These are phyloP conservation scores for Primulina tabacum DNA, from an alignment of 257 asterid genomes.

Conservation along the genomic window DNA sequence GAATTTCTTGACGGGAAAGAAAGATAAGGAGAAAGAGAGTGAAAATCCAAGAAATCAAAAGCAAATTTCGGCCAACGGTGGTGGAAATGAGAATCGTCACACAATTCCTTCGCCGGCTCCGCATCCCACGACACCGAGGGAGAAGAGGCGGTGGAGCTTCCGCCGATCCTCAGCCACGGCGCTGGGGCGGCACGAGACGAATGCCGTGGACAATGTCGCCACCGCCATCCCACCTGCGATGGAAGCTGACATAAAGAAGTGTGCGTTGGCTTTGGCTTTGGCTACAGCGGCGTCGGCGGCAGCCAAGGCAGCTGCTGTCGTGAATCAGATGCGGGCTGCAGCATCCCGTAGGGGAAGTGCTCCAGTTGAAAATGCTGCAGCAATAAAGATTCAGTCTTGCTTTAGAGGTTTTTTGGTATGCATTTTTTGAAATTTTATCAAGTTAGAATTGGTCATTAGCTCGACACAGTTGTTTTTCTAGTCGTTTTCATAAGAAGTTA, in stretches of 20 bases:
- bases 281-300: conserved; percentile 69
- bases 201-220: conserved; percentile 22
- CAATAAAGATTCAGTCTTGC: conserved; percentile 67
- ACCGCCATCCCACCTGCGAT: conserved; percentile 17
- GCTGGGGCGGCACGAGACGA: conserved; percentile 39
- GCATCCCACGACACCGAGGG: conserved; percentile 60
- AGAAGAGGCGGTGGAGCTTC: conserved; percentile 91
- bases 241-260: conserved; percentile 49
- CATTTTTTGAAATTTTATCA: neutral
- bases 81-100: conserved; percentile 30
- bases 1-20: conserved; percentile 70
- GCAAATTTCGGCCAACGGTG: conserved; percentile 17
- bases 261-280: conserved; percentile 54
- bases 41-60: conserved; percentile 7
- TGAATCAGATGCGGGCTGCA: conserved; percentile 47
- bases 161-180: conserved; percentile 82
- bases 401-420: conserved; percentile 78
- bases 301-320: conserved; percentile 69
- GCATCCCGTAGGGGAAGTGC: conserved; percentile 30
- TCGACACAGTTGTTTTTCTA: neutral
- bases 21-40: conserved; percentile 42
- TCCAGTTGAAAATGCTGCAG: conserved; percentile 50
- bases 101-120: conserved; percentile 48
- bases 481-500: neutral
- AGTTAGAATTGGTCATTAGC: neutral